phyloP scores from a whole-genome alignment of 148 eudicot genomes.

The Rhododendron ovatum region DNA sequence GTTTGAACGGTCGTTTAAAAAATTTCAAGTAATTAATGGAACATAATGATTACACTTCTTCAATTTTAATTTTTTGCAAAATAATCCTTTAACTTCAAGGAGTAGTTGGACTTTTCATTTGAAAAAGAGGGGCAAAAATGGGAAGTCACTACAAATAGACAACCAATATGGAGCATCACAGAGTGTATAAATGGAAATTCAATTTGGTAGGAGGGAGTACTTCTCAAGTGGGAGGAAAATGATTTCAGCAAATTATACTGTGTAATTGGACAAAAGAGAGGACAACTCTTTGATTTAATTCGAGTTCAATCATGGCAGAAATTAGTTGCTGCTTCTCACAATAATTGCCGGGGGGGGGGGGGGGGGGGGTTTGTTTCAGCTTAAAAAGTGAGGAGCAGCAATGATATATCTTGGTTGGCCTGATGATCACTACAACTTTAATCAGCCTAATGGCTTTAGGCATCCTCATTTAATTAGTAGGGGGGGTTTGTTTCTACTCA shows the following conservation, averaged over 20 bases:
- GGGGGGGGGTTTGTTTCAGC: neutral
- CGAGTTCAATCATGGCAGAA: slow-evolving; percentile 4
- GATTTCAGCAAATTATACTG: neutral
- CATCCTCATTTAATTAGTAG: neutral
- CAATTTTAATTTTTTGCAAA: too few species aligned
- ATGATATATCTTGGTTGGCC: neutral
- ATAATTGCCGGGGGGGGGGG: neutral
- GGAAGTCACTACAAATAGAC: neutral
- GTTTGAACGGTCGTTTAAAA: too few species aligned
- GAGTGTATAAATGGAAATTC: neutral
- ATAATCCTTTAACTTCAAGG: neutral
- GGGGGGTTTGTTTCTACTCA: neutral
- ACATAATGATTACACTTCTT: neutral
- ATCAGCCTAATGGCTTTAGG: neutral
- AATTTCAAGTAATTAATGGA: neutral
- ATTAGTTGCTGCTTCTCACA: neutral
- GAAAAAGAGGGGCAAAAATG: neutral
- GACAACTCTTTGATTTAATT: neutral
- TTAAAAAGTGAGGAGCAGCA: slow-evolving; percentile 1
- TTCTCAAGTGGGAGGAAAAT: neutral
- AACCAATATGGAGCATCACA: neutral
- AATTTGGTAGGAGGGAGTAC: neutral
- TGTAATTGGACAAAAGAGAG: neutral
- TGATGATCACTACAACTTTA: neutral
- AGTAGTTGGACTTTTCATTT: neutral